Base-by-base conservation (phyloP, 2,329 filamentous ascomycete species). In the Pseudogymnoascus sp. region DNA sequence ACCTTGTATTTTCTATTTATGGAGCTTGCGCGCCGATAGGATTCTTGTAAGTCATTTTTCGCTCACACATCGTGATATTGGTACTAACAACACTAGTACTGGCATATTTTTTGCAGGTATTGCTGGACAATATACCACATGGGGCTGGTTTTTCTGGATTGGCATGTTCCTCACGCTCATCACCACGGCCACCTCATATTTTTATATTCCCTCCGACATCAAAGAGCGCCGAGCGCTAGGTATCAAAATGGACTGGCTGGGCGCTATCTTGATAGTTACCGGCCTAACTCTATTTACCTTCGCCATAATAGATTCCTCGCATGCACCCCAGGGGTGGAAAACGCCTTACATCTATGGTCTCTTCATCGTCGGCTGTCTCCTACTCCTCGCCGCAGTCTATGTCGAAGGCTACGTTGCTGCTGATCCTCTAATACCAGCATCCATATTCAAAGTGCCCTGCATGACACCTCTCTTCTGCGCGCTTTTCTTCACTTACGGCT, bases 271-370 rank as follows among this genome's bases (percentile, higher is more conserved):
- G 12, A 86, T 88, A 14, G 80, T 90, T 0, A 79, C 81, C 0
- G 89, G 87, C 0, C 74, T 92, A 11, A 79, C 89, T 1, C 79
- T 95, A 25, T 78, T 91, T 66, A 87, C 91, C 0, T 93, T 87
- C 69, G 88, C 89, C 0, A 82, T 95, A 61, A 92, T 89, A 0
- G 87, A 91, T 59, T 87, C 86, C 6, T 83, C 86, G 0, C 85
- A 90, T 72, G 88, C 88, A 0, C 82, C 86, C 0, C 72, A 85
- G 2, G 84, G 87, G 1, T 93, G 90, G 89, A 78, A 74, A n/a
- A 90, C 87, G 0, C 87, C 88, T 1, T 91, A 91, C 67, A 86
- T 93, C 38, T 83, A 83, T 42, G 77, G 86, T 8, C 84, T 85
- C 0, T 82, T 93, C 56, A 75, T 86, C 2, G 40, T 89, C 1